Evolutionary conservation across 2,329 filamentous ascomycete genomes (phyloP), one percentile per base, ranked within the genome.

Genomic region (Diaporthe capsici): DNA sequence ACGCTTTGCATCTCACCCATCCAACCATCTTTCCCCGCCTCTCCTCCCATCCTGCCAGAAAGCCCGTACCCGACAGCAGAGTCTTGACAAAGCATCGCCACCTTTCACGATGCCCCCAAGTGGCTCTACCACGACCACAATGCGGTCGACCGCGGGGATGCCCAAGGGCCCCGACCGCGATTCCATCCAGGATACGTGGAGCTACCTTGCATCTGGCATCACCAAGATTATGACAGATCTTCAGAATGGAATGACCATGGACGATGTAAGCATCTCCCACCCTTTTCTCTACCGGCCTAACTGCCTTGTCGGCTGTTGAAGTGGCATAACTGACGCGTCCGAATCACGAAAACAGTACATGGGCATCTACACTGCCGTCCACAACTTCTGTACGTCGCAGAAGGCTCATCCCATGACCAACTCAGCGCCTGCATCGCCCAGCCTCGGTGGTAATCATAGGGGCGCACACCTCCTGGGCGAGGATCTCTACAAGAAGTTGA

Each of bases 381-480:
- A 99, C 87, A 98, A 99, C 87, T 99, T 99, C 85, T 99, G 97
- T 85, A 99, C 97, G 74, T 98, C 97, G 34, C 97, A 98, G 84
- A 98, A 98, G 84, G 95, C 95, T 28, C 73, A 76, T 42, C 75
- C 75, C 17, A 44, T 73, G 20, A n/a, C 55, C 39, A 42, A 74
- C 55, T 44, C 37, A 20, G 20, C 1, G 92, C 96, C 60, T 90
- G 91, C n/a, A 88, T 90, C 71, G 85, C 85, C 20, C 82, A 75
- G 83, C 82, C 84, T 76, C n/a, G 55, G 71, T 15, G 70, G 73
- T 10, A 74, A 75, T 8, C 75, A 76, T 15, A 70, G 75, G 28
- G 75, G 75, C 15, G 97, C 97, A 22, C 96, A 99, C 83, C 90
- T 99, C 4, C 92, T 98, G 57, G 97, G 97, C 72, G 97, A 99